Evolutionary conservation across 768 basidiomycete species (phyloP).

Genomic region (Pleurotus djamor): DNA sequence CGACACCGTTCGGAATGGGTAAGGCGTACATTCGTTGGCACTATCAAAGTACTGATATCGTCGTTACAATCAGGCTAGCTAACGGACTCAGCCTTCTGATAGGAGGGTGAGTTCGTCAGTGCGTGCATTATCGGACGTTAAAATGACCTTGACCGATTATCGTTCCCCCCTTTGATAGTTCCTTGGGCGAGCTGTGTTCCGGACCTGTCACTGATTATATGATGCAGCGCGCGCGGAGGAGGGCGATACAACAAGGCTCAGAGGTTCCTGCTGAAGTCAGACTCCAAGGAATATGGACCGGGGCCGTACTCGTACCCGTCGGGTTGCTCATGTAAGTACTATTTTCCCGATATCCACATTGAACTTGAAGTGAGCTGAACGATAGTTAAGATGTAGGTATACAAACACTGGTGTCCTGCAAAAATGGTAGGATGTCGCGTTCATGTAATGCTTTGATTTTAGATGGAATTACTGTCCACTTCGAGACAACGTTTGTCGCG

Average conservation of each 20-base stretch:
- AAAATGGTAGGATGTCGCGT: no score
- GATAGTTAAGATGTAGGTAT: no score
- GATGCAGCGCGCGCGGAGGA: constrained; percentile 30
- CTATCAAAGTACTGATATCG: not conserved
- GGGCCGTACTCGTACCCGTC: constrained; percentile 29
- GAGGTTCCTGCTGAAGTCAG: constrained; percentile 28
- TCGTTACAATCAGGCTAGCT: constrained; percentile 21
- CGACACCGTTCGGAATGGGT: constrained; percentile 35
- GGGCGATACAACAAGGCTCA: constrained; percentile 19
- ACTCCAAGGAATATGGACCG: constrained; percentile 36
- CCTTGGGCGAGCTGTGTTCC: constrained; percentile 32
- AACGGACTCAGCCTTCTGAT: constrained; percentile 33
- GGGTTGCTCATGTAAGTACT: constrained; percentile 28
- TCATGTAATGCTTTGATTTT: not conserved
- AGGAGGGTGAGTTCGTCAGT: constrained; percentile 24
- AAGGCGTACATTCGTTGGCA: not conserved
- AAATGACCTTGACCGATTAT: not conserved
- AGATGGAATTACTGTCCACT: constrained; percentile 34
- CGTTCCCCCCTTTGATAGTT: constrained; percentile 11
- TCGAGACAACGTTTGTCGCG: constrained; percentile 29
- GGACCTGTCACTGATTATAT: constrained; percentile 32
- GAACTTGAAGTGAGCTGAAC: no score
- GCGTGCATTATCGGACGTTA: not conserved
- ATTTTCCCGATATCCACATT: no score
- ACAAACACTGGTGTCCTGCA: no score